Evolutionary conservation across 345 rosid genomes (phyloP), one percentile per base, ranked within the genome.

Genomic region (Kandelia obovata): DNA sequence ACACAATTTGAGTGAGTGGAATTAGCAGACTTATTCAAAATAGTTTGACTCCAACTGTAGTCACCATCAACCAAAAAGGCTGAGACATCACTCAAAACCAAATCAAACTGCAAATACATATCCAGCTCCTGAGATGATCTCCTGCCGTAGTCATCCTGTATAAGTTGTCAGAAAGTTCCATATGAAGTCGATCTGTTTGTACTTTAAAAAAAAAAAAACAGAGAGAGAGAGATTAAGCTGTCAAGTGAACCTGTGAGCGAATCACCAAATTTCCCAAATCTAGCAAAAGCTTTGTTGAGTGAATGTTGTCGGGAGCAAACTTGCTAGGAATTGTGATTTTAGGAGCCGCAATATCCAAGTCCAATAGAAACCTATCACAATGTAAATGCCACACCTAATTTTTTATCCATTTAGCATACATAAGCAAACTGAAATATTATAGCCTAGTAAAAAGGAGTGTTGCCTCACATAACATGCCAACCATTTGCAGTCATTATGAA

Each of bases 261-360:
- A 95, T 92, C 73, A 92, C 79, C 80, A 95, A 79, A 82, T 95
- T 90, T 75, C 99, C 99, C 86, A 95, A 77, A 83, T 95, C 99
- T 66, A 95, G 88, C 79, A 95, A 80, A 75, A 95, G 96, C 80
- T 92, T 90, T 69, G 99, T 87, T 66, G 96, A 74, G 83, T 84
- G 84, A 63, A 56, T 73, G 71, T 75, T 77, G 76, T 95, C 88
- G 20, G 96, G 96, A 73, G 73, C 69, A 84, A 95, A 95, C 58
- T 86, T 92, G 2, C 97, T 95, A 56, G 99, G 99, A 80, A 95
- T 95, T 55, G 92, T 95, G 70, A 95, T 88, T 88, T 95, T 95
- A 64, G 99, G 99, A 73, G 96, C 99, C 43, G 99, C 97, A 76
- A 95, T 90, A 80, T 90, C 97, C 87, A 95, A 80, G 86, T 95